Conservation (phyloP, 2,329 filamentous ascomycete species). For the Venturia carpophila region DNA sequence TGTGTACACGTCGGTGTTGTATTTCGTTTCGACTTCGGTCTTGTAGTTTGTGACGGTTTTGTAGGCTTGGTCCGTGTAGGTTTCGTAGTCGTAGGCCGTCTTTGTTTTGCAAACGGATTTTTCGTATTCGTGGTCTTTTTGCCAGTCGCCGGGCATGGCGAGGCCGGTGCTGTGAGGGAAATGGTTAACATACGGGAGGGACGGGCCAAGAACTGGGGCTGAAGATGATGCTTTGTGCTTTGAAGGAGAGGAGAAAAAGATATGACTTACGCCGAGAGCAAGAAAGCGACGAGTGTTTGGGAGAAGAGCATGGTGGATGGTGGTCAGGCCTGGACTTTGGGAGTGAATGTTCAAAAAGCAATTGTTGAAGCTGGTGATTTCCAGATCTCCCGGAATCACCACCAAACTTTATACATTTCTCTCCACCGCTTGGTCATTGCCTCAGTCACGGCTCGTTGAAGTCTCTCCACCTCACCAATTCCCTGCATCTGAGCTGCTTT, state of each 20-base stretch:
- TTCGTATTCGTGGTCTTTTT: slow-evolving; percentile 11
- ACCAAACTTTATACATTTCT: slow-evolving; percentile 1
- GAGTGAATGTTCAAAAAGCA: background rate
- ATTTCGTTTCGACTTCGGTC: background rate
- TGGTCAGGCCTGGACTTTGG: background rate
- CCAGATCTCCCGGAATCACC: background rate
- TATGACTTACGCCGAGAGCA: background rate
- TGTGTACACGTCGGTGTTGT: background rate
- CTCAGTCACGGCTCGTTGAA: background rate
- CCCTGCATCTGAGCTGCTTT: background rate
- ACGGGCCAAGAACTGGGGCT: background rate
- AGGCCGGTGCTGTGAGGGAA: background rate
- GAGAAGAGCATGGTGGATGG: background rate
- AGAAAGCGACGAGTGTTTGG: background rate
- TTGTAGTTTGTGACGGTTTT: background rate
- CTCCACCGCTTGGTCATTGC: background rate
- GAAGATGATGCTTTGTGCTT: background rate
- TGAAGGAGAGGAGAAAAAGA: background rate
- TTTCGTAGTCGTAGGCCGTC: background rate
- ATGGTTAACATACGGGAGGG: background rate
- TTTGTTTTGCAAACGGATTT: slow-evolving; percentile 10
- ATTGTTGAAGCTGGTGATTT: slow-evolving; percentile 2
- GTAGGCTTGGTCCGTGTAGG: slow-evolving; percentile 9
- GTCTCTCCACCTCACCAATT: background rate
- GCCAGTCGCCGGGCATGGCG: slow-evolving; percentile 10